phyloP scores from a whole-genome alignment of 2,329 filamentous ascomycete species.

The Penicillium hesseltinei region DNA sequence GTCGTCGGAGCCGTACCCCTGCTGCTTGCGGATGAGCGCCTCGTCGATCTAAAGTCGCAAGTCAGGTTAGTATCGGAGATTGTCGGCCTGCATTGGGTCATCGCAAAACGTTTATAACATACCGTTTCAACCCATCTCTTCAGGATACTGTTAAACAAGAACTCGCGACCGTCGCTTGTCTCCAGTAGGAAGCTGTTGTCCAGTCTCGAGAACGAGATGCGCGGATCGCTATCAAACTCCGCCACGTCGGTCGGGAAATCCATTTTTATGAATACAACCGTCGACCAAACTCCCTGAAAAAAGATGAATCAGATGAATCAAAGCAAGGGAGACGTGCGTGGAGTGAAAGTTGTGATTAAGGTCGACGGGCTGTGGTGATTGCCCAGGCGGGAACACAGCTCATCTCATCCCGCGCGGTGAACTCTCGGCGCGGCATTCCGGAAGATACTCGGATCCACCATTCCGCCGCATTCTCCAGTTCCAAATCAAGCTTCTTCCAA shows the following conservation, averaged over 20 bases:
- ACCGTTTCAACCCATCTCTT: constrained; percentile 73
- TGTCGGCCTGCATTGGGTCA: neutral
- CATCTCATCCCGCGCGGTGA: too few species aligned
- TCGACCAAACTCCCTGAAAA: neutral
- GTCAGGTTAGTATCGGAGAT: neutral
- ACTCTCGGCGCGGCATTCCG: neutral
- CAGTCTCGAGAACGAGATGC: constrained; percentile 82
- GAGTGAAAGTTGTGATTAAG: too few species aligned
- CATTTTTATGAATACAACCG: constrained; percentile 17
- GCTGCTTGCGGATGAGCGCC: constrained; percentile 59
- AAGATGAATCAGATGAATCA: neutral
- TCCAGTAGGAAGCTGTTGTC: constrained; percentile 82
- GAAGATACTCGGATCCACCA: neutral
- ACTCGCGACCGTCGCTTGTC: constrained; percentile 79
- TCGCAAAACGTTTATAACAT: constrained; percentile 25
- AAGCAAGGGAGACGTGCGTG: too few species aligned
- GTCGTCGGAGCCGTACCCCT: constrained; percentile 59
- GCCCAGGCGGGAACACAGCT: neutral
- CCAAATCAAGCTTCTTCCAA: neutral
- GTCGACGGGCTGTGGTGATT: neutral
- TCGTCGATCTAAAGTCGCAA: constrained; percentile 54
- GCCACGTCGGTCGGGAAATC: constrained; percentile 56
- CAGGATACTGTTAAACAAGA: constrained; percentile 70
- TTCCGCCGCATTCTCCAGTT: too few species aligned
- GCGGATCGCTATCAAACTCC: constrained; percentile 73